Base-by-base conservation (phyloP, 306 rosid species). In the Prunus mira region DNA sequence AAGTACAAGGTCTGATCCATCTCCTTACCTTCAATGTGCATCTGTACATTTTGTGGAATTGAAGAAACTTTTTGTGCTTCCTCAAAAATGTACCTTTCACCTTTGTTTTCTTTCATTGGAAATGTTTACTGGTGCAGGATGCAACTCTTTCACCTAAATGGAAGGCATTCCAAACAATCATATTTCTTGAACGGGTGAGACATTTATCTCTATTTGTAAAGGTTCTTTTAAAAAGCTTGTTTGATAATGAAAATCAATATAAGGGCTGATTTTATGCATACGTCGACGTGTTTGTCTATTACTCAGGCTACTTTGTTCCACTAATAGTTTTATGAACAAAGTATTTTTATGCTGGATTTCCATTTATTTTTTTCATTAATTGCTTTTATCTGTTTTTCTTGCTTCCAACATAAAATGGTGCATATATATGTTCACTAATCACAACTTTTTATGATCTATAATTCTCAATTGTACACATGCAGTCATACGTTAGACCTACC, bases 161-260 rank as follows among this genome's bases (percentile, higher is more conserved):
- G 98, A 92, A 95, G 85, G 97, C 97, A 18, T 92, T 92, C 84
- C 88, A 85, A 71, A 92, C 97, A 11, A 79, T 88, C 79, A 88
- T 95, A 76, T 92, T 84, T 89, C 97, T 88, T 54, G 97, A 92
- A 79, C 85, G 74, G 96, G 98, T 92, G 83, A 92, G 86, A 83
- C 56, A 65, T 66, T 56, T 11, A 15, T 63, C n/a, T 64, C 41
- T 49, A 6, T 41, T 45, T 46, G 17, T 65, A 52, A 20, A 27
- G 27, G 24, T 65, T 20, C 69, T 64, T 56, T 55, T n/a, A 4
- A 12, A 50, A 66, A 14, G 79, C 78, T 78, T 84, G 63, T 80
- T 47, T 20, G 60, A 69, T 49, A 69, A 49, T 38, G 43, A 5
- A 68, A n/a, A 24, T 17, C 32, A 56, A 27, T 25, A 49, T 56